These are phyloP conservation scores for Pseudogymnoascus sp. DNA, from an alignment of 2,329 filamentous ascomycete genomes.

Conservation along the genomic window DNA sequence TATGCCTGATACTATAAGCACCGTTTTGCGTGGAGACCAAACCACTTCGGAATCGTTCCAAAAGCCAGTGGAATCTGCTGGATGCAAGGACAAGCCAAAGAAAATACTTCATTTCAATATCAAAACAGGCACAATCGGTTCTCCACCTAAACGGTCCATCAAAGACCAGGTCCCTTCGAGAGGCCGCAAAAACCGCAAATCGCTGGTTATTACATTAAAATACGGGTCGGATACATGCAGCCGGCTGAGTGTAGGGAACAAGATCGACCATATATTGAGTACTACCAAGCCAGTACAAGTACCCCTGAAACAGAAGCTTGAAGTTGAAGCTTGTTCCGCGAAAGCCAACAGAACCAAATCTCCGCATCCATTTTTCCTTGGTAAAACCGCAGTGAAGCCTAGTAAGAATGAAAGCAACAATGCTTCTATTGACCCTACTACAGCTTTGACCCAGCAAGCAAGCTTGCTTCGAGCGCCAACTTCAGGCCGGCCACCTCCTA, in stretches of 20 bases:
- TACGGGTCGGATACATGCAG: slow-evolving; percentile 46
- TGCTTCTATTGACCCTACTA: slow-evolving; percentile 30
- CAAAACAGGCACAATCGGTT: slow-evolving; percentile 53
- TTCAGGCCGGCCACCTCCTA: neutral
- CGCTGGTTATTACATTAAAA: slow-evolving; percentile 44
- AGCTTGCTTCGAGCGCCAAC: slow-evolving; percentile 15
- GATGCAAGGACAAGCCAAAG: slow-evolving; percentile 30
- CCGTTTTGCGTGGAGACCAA: neutral
- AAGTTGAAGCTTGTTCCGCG: slow-evolving; percentile 2
- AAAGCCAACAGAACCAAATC: neutral
- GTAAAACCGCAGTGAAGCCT: slow-evolving; percentile 37
- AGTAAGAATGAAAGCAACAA: slow-evolving; percentile 7
- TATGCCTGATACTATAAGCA: neutral
- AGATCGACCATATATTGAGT: slow-evolving; percentile 54
- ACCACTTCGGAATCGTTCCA: neutral
- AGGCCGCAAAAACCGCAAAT: slow-evolving; percentile 32
- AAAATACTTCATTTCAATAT: slow-evolving; percentile 50
- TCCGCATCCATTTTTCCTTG: slow-evolving; percentile 59
- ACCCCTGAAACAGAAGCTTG: slow-evolving; percentile 17
- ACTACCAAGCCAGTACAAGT: neutral
- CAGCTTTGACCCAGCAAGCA: slow-evolving; percentile 32
- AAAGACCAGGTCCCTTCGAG: slow-evolving; percentile 22
- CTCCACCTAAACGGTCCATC: slow-evolving; percentile 38
- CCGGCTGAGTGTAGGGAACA: slow-evolving; percentile 43
- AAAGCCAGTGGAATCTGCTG: slow-evolving; percentile 4